Evolutionary conservation across 192 early-diverging fungal species (phyloP).

Genomic region (Jimgerdemannia lactiflua): DNA sequence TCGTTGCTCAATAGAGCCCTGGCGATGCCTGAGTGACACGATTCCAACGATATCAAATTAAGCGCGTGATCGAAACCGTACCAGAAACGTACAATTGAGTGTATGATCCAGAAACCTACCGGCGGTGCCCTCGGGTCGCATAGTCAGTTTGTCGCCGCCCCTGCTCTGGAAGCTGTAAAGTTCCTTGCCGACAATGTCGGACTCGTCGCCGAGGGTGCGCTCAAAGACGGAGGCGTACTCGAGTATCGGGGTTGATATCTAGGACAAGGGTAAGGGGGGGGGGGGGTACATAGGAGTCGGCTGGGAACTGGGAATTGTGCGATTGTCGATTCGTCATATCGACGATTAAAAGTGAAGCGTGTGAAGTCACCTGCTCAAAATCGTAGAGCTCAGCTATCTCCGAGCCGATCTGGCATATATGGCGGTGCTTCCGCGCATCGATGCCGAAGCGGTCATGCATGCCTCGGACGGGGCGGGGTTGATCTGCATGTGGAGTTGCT

Average conservation of each 20-base stretch:
- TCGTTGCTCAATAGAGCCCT: slow-evolving; percentile 43
- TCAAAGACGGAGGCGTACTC: slow-evolving; percentile 65
- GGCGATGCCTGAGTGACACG: slow-evolving; percentile 23
- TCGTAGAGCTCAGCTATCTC: slow-evolving; percentile 41
- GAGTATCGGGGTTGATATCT: slow-evolving; percentile 61
- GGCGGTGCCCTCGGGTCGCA: slow-evolving; percentile 72
- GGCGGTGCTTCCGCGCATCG: slow-evolving; percentile 37
- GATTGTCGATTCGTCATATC: background rate
- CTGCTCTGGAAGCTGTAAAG: slow-evolving; percentile 64
- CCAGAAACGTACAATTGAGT: background rate
- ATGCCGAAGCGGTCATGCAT: slow-evolving; percentile 60
- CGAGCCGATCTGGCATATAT: slow-evolving; percentile 39
- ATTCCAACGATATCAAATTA: too few species aligned
- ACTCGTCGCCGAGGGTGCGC: slow-evolving; percentile 54
- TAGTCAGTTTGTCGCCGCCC: slow-evolving; percentile 50
- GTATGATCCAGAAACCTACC: slow-evolving; percentile 1
- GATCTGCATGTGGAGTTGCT: background rate
- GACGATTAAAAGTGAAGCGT: background rate
- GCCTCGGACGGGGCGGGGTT: slow-evolving; percentile 52
- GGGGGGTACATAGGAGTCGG: too few species aligned
- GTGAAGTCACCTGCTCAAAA: slow-evolving; percentile 43
- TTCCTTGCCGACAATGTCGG: slow-evolving; percentile 70
- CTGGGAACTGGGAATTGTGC: background rate
- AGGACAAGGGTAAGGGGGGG: background rate
- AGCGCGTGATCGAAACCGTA: too few species aligned